Percentiles rank a stretch among this genome's conserved stretches.
Evolutionary conservation across 805 yeast genomes (phyloP).

Genomic region (Saccharomycopsis sp.): DNA sequence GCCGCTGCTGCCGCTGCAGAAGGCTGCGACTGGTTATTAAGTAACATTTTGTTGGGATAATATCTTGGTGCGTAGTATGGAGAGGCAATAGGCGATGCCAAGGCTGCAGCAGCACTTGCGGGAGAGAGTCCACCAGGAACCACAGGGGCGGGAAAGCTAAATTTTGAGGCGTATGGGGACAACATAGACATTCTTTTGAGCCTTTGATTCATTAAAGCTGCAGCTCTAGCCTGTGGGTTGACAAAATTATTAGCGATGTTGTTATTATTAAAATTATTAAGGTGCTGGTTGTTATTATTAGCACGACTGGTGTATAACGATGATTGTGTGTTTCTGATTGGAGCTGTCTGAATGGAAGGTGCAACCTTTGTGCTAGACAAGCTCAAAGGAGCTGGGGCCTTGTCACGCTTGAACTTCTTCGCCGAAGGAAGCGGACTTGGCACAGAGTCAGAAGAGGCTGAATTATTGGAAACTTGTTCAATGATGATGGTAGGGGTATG

Average conservation of each 20-base stretch:
- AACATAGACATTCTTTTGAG: constrained; percentile 2
- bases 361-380: constrained; percentile 20
- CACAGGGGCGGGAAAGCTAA: not conserved
- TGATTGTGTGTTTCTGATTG: constrained; percentile 22
- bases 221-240: constrained; percentile 16
- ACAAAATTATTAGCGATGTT: constrained; percentile 12
- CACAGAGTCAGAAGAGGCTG: not conserved
- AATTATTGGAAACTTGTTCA: constrained; percentile 15
- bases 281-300: not conserved
- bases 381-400: constrained; percentile 29
- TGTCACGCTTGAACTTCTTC: constrained; percentile 26
- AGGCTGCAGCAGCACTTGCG: constrained; percentile 18
- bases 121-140: constrained; percentile 13
- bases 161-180: not conserved
- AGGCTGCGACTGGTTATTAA: constrained; percentile 1
- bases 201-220: not conserved
- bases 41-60: constrained; percentile 9
- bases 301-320: not conserved
- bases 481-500: constrained; percentile 18
- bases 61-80: constrained; percentile 21
- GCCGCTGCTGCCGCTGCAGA: constrained; percentile 4
- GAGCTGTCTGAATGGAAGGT: constrained; percentile 30
- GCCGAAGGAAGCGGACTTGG: constrained; percentile 22
- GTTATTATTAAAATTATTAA: not conserved
- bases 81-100: not conserved